These are phyloP conservation scores for Actinidia chinensis DNA, from an alignment of 179 eudicot species.

Conservation along the genomic window DNA sequence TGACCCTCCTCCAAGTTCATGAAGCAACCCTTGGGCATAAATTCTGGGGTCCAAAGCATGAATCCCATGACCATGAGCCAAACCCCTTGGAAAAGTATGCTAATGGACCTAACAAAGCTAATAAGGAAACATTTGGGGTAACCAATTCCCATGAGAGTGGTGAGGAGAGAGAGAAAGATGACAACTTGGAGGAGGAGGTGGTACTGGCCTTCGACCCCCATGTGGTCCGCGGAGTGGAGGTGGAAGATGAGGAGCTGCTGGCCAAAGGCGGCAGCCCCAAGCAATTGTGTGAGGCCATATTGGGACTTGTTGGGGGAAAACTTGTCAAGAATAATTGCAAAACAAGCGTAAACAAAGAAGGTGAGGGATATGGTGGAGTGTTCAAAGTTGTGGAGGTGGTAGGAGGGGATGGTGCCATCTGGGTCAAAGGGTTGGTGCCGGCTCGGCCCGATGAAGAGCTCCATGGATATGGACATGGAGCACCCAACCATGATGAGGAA, in stretches of 20 bases:
- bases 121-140: slow-evolving; percentile 43
- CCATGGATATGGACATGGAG: slow-evolving; percentile 59
- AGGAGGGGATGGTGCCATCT: slow-evolving; percentile 71
- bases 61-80: slow-evolving; percentile 79
- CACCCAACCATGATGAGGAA: slow-evolving; percentile 54
- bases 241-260: slow-evolving; percentile 67
- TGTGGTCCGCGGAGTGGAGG: slow-evolving; percentile 77
- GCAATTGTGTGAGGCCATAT: slow-evolving; percentile 43
- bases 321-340: slow-evolving; percentile 49
- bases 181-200: slow-evolving; percentile 70
- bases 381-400: slow-evolving; percentile 84
- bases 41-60: slow-evolving; percentile 64
- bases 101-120: slow-evolving; percentile 55
- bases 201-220: slow-evolving; percentile 85
- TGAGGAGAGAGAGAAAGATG: slow-evolving; percentile 36
- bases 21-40: slow-evolving; percentile 67
- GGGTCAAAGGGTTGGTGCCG: slow-evolving; percentile 71
- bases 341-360: slow-evolving; percentile 57
- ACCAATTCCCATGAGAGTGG: slow-evolving; percentile 53
- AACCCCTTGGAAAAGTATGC: slow-evolving; percentile 61
- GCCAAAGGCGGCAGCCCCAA: slow-evolving; percentile 53
- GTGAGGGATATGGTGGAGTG: slow-evolving; percentile 61
- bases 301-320: slow-evolving; percentile 28
- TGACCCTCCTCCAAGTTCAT: slow-evolving; percentile 59
- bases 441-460: slow-evolving; percentile 62